Evolutionary conservation across 163 green algal genomes (phyloP).

Genomic region (Prototheca stagnorum): DNA sequence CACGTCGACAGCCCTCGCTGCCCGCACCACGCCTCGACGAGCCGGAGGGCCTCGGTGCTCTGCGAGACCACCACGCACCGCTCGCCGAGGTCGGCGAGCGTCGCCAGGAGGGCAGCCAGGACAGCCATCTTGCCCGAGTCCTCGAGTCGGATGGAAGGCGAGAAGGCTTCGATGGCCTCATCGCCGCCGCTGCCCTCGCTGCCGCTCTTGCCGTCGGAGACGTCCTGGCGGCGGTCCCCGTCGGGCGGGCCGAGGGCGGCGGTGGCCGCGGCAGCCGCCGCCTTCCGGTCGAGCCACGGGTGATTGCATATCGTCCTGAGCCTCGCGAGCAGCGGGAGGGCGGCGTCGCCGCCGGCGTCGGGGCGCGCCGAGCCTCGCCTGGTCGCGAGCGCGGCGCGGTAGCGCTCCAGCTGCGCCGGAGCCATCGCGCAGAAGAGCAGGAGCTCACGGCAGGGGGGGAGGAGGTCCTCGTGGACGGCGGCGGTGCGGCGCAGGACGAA

Average conservation of each 20-base stretch:
- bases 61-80: constrained; percentile 56
- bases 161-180: too few relatives aligned
- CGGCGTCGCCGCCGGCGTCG: not conserved
- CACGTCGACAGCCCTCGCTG: constrained; percentile 23
- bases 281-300: constrained; percentile 2
- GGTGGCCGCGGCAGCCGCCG: not conserved
- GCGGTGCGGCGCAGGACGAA: constrained; percentile 57
- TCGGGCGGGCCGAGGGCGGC: not conserved
- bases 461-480: constrained; percentile 44
- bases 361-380: not conserved
- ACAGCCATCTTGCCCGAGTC: constrained; percentile 42
- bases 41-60: constrained; percentile 48
- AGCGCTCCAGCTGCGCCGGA: constrained; percentile 26
- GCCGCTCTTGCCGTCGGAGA: too few relatives aligned
- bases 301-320: constrained; percentile 23
- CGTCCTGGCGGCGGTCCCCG: not conserved
- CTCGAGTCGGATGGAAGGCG: not conserved
- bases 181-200: too few relatives aligned
- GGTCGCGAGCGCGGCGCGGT: constrained; percentile 27
- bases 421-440: constrained; percentile 62
- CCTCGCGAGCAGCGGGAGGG: constrained; percentile 10
- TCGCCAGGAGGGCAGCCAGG: constrained; percentile 35
- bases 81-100: constrained; percentile 16
- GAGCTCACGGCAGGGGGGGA: constrained; percentile 43
- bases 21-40: constrained; percentile 29